Base-by-base conservation (phyloP, 768 basidiomycete genomes). In the Trametes cingulata region DNA sequence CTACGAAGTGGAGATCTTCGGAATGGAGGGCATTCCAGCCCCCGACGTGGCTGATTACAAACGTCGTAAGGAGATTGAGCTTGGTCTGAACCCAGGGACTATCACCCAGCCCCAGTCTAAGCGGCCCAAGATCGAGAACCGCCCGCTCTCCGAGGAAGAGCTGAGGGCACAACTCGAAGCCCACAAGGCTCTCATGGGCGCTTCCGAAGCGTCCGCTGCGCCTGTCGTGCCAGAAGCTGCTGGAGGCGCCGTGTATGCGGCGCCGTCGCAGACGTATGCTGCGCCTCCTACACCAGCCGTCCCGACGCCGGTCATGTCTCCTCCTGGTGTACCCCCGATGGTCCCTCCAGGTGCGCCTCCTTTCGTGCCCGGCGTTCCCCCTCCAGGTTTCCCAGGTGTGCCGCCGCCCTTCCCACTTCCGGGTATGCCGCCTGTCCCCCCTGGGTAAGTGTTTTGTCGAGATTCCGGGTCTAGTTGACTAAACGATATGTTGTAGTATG, bases 1-100 rank as follows among this genome's bases (percentile, higher is more conserved):
- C 1, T 98, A 98, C 67, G 96, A 98, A 72, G 90, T 99, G 37
- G 97, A 99, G 76, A 98, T 99, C 48, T 98, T 98, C 65, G 97
- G 97, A 22, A 98, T 99, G 97, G 96, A 97, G 72, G 97, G 96
- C 55, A 94, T 98, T 50, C 95, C 95, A 8, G 89, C 88, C 3
- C 91, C 93, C 35, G 95, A 96, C 73, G 84, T 96, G 19, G 94
- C 92, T 13, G 96, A 95, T 73, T 98, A 95, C 82, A 96, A 93
- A 71, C 89, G 93, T 52, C 87, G 92, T 64, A 97, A 97, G 71
- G 95, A 96, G 73, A 90, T 93, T 63, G 95, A 98, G 71, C 84
- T 93, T 3, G 95, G 97, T 33, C 83, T 94, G 24, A 82, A 85
- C 17, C 86, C 90, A 1, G 91, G 91, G 6, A 84, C 88, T 7